These are phyloP conservation scores for Stephanodiscus triporus DNA, from an alignment of 108 stramenopile genomes.

Conservation along the genomic window DNA sequence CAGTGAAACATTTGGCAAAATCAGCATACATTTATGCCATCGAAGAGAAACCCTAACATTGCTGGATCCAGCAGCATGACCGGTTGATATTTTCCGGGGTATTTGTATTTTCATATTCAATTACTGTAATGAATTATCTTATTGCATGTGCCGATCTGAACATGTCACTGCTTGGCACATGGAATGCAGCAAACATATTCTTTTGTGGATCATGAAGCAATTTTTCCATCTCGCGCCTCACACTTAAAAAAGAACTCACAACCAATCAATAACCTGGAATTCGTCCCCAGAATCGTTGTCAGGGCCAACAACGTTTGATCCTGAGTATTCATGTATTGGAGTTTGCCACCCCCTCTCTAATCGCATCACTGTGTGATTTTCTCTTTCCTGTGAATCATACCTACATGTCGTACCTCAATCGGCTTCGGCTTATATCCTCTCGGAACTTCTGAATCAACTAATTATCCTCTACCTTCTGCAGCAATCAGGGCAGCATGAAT, in stretches of 20 bases:
- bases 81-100: too few relatives aligned
- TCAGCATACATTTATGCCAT: background rate
- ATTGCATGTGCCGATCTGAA: constrained; percentile 11
- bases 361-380: too few relatives aligned
- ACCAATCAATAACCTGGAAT: too few relatives aligned
- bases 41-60: background rate
- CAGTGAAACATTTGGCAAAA: constrained; percentile 6
- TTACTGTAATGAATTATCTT: constrained; percentile 11
- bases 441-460: too few relatives aligned
- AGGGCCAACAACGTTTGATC: too few relatives aligned
- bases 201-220: background rate
- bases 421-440: too few relatives aligned
- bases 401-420: too few relatives aligned
- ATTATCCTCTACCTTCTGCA: too few relatives aligned
- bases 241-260: background rate
- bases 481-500: too few relatives aligned
- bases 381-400: too few relatives aligned
- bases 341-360: too few relatives aligned
- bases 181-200: constrained; percentile 3
- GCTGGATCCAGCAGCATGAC: background rate
- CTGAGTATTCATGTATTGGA: too few relatives aligned
- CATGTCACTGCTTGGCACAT: background rate
- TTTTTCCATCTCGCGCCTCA: background rate
- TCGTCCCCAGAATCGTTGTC: background rate
- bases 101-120: constrained; percentile 22